Percentiles rank a stretch among this genome's conserved stretches.
phyloP scores from a whole-genome alignment of 495 filamentous ascomycete species.

The Alectoria sarmentosa region DNA sequence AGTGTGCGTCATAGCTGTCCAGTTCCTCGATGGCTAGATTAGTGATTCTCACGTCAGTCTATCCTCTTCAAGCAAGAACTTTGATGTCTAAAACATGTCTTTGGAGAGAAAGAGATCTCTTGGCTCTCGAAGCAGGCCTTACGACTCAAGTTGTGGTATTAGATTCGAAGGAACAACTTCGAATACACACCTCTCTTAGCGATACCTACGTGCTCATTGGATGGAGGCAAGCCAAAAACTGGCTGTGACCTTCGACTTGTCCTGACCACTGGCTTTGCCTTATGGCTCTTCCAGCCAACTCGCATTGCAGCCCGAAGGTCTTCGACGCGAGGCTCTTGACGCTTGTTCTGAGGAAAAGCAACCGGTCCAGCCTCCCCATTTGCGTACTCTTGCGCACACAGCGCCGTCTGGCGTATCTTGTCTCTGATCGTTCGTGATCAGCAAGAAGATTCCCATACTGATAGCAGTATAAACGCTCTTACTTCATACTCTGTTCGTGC shows the following conservation, averaged over 20 bases:
- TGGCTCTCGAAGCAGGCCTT: background rate
- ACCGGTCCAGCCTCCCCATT: constrained; percentile 1
- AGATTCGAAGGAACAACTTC: background rate
- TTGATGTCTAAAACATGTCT: background rate
- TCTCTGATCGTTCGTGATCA: constrained; percentile 3
- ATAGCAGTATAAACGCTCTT: background rate
- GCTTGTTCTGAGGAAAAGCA: background rate
- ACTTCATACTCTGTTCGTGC: constrained; percentile 14
- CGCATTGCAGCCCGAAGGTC: constrained; percentile 11
- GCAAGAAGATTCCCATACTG: background rate
- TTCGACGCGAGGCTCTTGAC: constrained; percentile 6
- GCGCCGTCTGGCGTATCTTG: constrained; percentile 7
- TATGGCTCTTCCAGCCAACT: constrained; percentile 13
- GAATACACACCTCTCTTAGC: constrained; percentile 9
- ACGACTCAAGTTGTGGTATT: background rate
- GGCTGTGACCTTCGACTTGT: constrained; percentile 12
- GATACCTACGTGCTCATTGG: constrained; percentile 3
- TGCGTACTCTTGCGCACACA: constrained; percentile 11
- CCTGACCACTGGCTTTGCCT: constrained; percentile 14
- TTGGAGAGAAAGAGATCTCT: background rate
- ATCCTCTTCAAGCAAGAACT: background rate
- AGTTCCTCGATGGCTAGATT: background rate
- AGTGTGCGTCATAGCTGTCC: background rate
- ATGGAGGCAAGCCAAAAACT: constrained; percentile 3
- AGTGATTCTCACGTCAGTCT: background rate